Conservation (phyloP, 2,329 filamentous ascomycete species). For the Trichophyton mentagrophytes region DNA sequence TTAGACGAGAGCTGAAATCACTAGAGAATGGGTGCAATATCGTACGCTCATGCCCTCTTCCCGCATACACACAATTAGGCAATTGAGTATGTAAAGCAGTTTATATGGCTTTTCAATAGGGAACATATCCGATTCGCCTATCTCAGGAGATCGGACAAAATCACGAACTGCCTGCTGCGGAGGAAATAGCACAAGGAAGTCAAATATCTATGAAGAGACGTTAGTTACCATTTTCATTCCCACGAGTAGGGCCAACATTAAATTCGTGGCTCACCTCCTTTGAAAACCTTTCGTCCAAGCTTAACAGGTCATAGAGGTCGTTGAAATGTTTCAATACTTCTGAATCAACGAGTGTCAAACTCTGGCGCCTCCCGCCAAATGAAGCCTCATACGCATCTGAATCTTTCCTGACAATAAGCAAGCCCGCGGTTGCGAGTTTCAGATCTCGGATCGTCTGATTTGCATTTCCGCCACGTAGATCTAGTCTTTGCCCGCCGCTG, state of each 20-base stretch:
- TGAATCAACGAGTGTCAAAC: slow-evolving; percentile 54
- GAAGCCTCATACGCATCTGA: slow-evolving; percentile 35
- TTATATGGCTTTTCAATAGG: slow-evolving; percentile 57
- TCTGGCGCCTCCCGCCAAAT: slow-evolving; percentile 29
- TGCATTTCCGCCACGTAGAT: slow-evolving; percentile 44
- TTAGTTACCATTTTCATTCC: slow-evolving; percentile 6
- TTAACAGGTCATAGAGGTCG: slow-evolving; percentile 68
- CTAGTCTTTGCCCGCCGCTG: slow-evolving; percentile 53
- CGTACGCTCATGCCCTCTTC: slow-evolving; percentile 29
- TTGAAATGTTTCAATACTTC: slow-evolving; percentile 74
- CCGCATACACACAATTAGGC: slow-evolving; percentile 50
- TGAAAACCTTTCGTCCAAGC: slow-evolving; percentile 56
- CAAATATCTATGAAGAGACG: slow-evolving; percentile 43
- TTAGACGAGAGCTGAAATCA: not conserved
- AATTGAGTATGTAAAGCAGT: slow-evolving; percentile 58
- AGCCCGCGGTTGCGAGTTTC: slow-evolving; percentile 46
- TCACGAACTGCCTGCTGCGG: slow-evolving; percentile 50
- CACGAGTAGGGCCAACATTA: not conserved
- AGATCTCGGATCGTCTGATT: slow-evolving; percentile 55
- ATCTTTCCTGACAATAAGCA: slow-evolving; percentile 51
- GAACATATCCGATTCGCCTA: slow-evolving; percentile 51
- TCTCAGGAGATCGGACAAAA: slow-evolving; percentile 43
- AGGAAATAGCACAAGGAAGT: slow-evolving; percentile 58
- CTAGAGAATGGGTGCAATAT: not conserved
- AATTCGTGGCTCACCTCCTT: slow-evolving; percentile 41